These are phyloP conservation scores for Volvox carteri DNA, from an alignment of 163 green algal species.

Conservation along the genomic window DNA sequence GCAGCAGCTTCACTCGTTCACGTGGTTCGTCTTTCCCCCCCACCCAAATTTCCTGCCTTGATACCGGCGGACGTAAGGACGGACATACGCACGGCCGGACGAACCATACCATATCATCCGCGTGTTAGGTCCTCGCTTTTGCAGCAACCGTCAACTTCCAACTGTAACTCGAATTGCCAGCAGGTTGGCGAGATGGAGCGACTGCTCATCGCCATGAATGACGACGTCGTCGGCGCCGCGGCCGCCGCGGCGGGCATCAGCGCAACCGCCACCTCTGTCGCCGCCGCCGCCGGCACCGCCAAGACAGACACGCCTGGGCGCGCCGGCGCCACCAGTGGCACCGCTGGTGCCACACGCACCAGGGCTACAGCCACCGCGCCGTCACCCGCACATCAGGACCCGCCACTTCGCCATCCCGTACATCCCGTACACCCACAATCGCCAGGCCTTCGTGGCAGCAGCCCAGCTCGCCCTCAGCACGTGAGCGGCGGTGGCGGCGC, in stretches of 20 bases:
- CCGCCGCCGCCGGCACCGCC: neutral
- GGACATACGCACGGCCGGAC: neutral
- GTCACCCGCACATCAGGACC: neutral
- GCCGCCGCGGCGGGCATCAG: neutral
- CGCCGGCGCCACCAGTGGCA: neutral
- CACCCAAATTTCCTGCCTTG: too few relatives aligned
- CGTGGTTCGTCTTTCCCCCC: too few relatives aligned
- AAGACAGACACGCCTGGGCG: too few relatives aligned
- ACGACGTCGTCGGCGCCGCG: neutral
- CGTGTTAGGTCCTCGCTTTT: too few relatives aligned
- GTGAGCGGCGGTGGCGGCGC: neutral
- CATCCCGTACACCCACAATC: neutral
- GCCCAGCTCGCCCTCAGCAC: neutral
- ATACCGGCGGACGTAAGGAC: too few relatives aligned
- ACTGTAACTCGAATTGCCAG: too few relatives aligned
- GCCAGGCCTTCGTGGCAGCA: neutral
- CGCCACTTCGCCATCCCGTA: too few relatives aligned
- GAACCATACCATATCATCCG: neutral
- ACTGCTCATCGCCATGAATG: slow-evolving; percentile 20
- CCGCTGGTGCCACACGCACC: neutral
- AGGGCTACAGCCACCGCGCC: neutral
- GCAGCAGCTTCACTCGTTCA: too few relatives aligned
- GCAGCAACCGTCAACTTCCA: neutral
- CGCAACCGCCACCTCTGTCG: too few relatives aligned
- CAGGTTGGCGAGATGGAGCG: slow-evolving; percentile 23